These are phyloP conservation scores for Dactylis glomerata DNA, from an alignment of 176 grass and related monocot genomes.

Conservation along the genomic window DNA sequence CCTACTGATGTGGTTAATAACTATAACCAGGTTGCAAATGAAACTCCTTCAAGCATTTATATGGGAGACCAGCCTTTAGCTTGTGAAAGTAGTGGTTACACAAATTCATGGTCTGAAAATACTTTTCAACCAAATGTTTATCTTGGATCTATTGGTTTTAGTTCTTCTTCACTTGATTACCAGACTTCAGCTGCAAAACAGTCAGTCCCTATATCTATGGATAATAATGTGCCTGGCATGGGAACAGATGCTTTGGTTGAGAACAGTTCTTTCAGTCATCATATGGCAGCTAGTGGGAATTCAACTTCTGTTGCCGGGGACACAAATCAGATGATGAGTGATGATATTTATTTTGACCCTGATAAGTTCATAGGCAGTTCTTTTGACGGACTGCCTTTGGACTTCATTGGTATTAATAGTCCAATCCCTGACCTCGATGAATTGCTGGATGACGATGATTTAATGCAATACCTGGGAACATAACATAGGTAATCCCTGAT, in stretches of 20 bases:
- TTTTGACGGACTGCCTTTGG: constrained; percentile 60
- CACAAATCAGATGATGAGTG: constrained; percentile 31
- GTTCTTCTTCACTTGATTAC: constrained; percentile 34
- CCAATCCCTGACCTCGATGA: constrained; percentile 60
- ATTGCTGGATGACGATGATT: constrained; percentile 70
- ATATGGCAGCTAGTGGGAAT: constrained; percentile 24
- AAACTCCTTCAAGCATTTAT: constrained; percentile 47
- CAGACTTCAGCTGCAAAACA: constrained; percentile 24
- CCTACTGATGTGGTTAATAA: constrained; percentile 31
- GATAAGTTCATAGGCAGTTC: constrained; percentile 57
- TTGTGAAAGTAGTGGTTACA: constrained; percentile 40
- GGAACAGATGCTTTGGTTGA: constrained; percentile 16
- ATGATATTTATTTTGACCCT: constrained; percentile 39
- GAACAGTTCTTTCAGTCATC: constrained; percentile 41
- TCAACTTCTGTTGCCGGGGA: constrained; percentile 22
- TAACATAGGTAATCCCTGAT: constrained; percentile 37
- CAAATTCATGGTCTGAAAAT: constrained; percentile 40
- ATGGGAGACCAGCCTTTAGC: constrained; percentile 29
- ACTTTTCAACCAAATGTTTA: constrained; percentile 15
- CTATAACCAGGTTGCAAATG: constrained; percentile 31
- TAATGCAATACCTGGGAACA: constrained; percentile 90
- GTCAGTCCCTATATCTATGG: constrained; percentile 23
- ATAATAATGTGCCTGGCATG: constrained; percentile 29
- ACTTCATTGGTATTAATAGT: constrained; percentile 59
- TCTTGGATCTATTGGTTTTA: constrained; percentile 36